These are phyloP conservation scores for Penicillium expansum DNA, from an alignment of 2,329 filamentous ascomycete species.

Conservation along the genomic window DNA sequence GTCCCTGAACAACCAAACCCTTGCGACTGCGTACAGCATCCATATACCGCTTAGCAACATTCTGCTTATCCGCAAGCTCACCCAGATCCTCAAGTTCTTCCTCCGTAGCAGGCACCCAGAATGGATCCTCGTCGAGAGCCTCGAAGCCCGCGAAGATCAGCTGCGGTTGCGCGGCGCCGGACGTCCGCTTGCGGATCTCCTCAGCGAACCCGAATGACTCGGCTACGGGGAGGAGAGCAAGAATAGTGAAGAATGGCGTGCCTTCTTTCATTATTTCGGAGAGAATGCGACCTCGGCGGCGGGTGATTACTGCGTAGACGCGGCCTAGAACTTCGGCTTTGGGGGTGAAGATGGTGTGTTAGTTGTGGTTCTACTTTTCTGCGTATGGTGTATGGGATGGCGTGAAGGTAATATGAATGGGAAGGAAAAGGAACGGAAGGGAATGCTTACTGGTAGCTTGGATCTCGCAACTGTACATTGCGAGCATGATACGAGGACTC, in stretches of 20 bases:
- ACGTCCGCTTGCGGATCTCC: conserved; percentile 92
- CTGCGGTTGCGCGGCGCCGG: conserved; percentile 86
- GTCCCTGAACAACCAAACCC: conserved; percentile 78
- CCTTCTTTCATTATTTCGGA: conserved; percentile 92
- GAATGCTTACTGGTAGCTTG: conserved; percentile 73
- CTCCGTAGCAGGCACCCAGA: conserved; percentile 96
- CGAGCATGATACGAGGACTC: conserved; percentile 90
- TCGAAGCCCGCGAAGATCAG: conserved; percentile 92
- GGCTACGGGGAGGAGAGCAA: conserved; percentile 81
- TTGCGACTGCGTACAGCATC: conserved; percentile 83
- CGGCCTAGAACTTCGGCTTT: conserved; percentile 85
- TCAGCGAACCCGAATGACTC: conserved; percentile 96
- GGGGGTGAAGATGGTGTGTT: conserved; percentile 17
- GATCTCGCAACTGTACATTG: conserved; percentile 98
- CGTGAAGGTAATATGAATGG: neutral
- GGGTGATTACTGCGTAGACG: conserved; percentile 96
- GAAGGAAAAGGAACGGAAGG: conserved; percentile 9
- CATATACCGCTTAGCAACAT: conserved; percentile 95
- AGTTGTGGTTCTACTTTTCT: conserved; percentile 3
- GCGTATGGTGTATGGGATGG: neutral
- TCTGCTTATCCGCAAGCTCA: conserved; percentile 89
- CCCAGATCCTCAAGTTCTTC: conserved; percentile 95
- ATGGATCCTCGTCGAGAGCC: conserved; percentile 89
- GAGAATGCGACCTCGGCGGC: conserved; percentile 82
- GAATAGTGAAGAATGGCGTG: conserved; percentile 93